Evolutionary conservation across 768 basidiomycete genomes (phyloP), one percentile per base, ranked within the genome.

Genomic region (Rubroboletus satanas): DNA sequence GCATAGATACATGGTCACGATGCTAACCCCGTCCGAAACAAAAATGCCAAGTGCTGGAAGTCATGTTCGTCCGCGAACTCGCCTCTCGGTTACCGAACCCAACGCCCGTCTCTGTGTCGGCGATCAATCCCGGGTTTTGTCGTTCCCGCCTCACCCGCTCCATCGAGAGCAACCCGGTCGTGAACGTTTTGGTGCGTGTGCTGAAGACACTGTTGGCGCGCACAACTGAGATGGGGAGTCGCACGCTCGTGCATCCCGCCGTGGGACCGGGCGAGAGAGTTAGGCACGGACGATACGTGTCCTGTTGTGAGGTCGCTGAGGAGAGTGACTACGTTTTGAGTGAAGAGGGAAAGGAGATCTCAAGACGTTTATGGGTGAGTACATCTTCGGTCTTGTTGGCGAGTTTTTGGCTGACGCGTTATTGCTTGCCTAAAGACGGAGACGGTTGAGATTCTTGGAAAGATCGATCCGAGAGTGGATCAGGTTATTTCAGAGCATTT

Each of bases 21-120:
- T 41, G 31, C 21, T 21, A n/a, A 51, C 29, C 35, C 33, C 35
- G 36, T n/a, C 51, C 4, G 11, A 48, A 42, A 36, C 12, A 37
- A 18, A 36, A 23, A 32, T 4, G 5, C 0, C 33, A 7, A 76
- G 70, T 73, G 2, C 57, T 76, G n/a, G 60, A 63, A 47, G 51
- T 75, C 37, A 66, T 75, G 63, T 74, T 76, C 52, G 57, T 66
- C 8, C 68, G 69, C 18, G 72, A 74, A 44, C 65, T 77, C 5
- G 66, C 64, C 4, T 66, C 65, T 12, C 74, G 68, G 35, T 60
- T 74, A 14, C 64, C 68, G 7, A 42, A 56, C 9, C 53, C 63
- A 31, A 58, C 61, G 3, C 64, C 71, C 1, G 55, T 77, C 32
- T 61, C 69, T 4, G 62, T 73, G 44, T 64, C 64, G 10, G 62